Conservation (phyloP, 495 filamentous ascomycete genomes). For the Oleoguttula mirabilis region DNA sequence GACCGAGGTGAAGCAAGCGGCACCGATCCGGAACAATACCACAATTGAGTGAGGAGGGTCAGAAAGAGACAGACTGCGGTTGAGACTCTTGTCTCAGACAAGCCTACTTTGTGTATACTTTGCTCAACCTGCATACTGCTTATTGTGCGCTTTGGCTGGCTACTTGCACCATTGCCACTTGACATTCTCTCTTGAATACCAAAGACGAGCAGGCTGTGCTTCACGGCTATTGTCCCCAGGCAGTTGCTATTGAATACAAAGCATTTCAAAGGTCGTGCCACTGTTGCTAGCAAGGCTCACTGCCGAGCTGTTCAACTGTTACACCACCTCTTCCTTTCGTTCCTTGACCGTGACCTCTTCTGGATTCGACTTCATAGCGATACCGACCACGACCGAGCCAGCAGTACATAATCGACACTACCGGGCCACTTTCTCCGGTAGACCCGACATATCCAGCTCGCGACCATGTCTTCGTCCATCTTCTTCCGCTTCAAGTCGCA, state of each 20-base stretch:
- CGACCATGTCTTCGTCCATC: constrained; percentile 88
- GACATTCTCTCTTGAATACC: constrained; percentile 1
- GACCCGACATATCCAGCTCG: neutral
- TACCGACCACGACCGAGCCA: neutral
- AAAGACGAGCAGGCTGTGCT: constrained; percentile 1
- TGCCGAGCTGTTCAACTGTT: constrained; percentile 15
- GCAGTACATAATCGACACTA: neutral
- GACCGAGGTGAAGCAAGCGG: no score
- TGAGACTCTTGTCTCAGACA: no score
- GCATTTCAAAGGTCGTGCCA: constrained; percentile 17
- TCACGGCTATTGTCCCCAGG: constrained; percentile 17
- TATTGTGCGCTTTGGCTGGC: neutral
- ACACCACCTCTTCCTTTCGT: constrained; percentile 9
- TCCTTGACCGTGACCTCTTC: no score
- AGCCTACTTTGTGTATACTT: neutral
- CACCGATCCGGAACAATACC: no score
- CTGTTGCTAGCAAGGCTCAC: constrained; percentile 4
- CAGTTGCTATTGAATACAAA: constrained; percentile 19
- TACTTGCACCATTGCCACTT: neutral
- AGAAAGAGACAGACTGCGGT: no score
- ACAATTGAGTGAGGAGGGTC: no score
- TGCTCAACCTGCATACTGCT: neutral
- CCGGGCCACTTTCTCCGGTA: neutral
- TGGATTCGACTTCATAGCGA: neutral
- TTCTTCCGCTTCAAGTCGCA: constrained; percentile 99